These are phyloP conservation scores for Amanita pallidorosea DNA, from an alignment of 768 basidiomycete genomes.

Conservation along the genomic window DNA sequence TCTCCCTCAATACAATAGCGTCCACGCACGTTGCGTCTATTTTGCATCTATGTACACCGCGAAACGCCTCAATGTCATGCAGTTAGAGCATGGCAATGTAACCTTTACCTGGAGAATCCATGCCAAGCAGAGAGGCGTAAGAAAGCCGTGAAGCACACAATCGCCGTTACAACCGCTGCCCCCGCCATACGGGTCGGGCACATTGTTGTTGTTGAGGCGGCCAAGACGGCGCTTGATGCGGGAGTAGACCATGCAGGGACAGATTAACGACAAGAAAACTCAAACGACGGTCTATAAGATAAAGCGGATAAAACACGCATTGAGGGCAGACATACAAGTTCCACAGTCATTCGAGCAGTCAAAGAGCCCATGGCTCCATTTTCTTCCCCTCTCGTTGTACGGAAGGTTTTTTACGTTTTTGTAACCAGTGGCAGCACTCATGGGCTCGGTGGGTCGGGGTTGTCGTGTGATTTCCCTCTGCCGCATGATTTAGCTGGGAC, in stretches of 20 bases:
- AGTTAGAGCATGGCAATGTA: neutral
- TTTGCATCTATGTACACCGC: conserved; percentile 14
- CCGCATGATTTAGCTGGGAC: too few species aligned
- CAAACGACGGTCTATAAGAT: neutral
- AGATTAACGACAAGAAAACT: conserved; percentile 28
- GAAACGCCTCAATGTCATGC: neutral
- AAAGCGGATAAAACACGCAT: too few species aligned
- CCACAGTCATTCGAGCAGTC: too few species aligned
- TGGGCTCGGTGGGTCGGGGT: too few species aligned
- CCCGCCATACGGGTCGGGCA: conserved; percentile 26
- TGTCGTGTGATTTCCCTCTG: too few species aligned
- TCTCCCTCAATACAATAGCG: conserved; percentile 39
- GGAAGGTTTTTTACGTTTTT: too few species aligned
- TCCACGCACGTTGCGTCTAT: conserved; percentile 25
- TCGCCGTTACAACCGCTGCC: conserved; percentile 20
- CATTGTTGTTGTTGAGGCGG: conserved; percentile 22
- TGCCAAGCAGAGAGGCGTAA: conserved; percentile 19
- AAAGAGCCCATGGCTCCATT: too few species aligned
- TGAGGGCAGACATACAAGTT: neutral
- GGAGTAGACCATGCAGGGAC: conserved; percentile 31
- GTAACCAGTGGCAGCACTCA: too few species aligned
- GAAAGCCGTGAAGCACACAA: conserved; percentile 24
- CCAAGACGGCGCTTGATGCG: conserved; percentile 29
- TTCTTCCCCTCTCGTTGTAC: too few species aligned
- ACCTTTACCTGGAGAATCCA: conserved; percentile 29